Evolutionary conservation across 2,329 filamentous ascomycete species (phyloP).

Genomic region (Cytospora piceicola): DNA sequence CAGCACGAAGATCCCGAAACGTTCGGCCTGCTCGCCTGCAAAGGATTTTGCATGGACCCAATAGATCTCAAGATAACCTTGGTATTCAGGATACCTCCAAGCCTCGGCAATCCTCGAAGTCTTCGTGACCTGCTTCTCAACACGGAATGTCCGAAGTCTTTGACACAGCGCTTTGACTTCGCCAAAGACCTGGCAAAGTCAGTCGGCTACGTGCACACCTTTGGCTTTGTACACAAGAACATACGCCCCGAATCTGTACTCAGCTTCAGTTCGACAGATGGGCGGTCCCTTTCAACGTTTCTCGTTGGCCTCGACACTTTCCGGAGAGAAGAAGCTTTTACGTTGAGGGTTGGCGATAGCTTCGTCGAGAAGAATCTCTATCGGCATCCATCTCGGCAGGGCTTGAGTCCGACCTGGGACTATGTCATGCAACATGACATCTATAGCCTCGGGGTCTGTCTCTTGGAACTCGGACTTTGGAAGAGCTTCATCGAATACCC

Average conservation of each 20-base stretch:
- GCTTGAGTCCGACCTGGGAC: background rate
- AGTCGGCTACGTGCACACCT: conserved; percentile 7
- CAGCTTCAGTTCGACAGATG: background rate
- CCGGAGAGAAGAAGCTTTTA: background rate
- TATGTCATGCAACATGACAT: conserved; percentile 11
- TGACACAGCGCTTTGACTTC: conserved; percentile 1
- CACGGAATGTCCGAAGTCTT: background rate
- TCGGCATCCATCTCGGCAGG: background rate
- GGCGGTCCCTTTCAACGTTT: background rate
- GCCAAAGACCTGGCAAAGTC: conserved; percentile 11
- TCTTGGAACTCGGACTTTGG: conserved; percentile 3
- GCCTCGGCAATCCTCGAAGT: background rate
- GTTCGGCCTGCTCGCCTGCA: conserved; percentile 15
- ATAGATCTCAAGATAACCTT: background rate
- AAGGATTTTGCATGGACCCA: conserved; percentile 4
- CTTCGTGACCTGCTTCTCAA: conserved; percentile 8
- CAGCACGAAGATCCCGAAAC: background rate
- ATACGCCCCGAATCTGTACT: conserved; percentile 12
- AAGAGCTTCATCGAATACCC: background rate
- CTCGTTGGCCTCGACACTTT: conserved; percentile 2
- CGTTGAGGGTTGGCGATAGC: background rate
- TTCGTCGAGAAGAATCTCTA: background rate
- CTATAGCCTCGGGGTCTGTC: conserved; percentile 4
- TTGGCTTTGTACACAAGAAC: conserved; percentile 15
- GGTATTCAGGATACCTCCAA: background rate